Evolutionary conservation across 495 filamentous ascomycete species (phyloP).

Genomic region (Lasiosphaeris hirsuta): DNA sequence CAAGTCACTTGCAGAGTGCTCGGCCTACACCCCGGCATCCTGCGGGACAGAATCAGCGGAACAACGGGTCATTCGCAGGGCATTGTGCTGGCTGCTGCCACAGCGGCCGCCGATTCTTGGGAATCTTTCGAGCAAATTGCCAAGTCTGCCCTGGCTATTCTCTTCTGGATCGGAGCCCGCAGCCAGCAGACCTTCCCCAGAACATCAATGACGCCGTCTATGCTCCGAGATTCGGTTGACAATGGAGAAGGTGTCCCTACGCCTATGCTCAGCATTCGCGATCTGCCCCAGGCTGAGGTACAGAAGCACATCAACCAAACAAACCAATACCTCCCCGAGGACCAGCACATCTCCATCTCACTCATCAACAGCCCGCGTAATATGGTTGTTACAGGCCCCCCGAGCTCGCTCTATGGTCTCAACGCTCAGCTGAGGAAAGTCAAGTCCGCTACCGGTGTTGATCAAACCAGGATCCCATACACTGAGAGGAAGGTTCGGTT

Average conservation of each 20-base stretch:
- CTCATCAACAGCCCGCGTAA: conserved; percentile 95
- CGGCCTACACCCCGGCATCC: conserved; percentile 79
- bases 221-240: conserved; percentile 91
- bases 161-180: conserved; percentile 99
- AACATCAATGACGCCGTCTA: conserved; percentile 86
- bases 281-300: conserved; percentile 77
- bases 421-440: conserved; percentile 92
- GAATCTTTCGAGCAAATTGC: conserved; percentile 78
- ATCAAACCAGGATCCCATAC: conserved; percentile 91
- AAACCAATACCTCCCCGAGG: conserved; percentile 88
- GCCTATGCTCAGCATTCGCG: conserved; percentile 96
- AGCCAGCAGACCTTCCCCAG: conserved; percentile 96
- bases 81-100: conserved; percentile 88
- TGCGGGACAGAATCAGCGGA: conserved; percentile 76
- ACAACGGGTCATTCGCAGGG: conserved; percentile 97
- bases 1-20: conserved; percentile 86
- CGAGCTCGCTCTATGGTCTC: conserved; percentile 90
- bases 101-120: conserved; percentile 84
- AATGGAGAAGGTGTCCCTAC: conserved; percentile 91
- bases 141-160: conserved; percentile 75
- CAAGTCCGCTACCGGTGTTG: conserved; percentile 92
- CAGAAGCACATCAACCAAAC: conserved; percentile 94
- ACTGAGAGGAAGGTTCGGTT: conserved; percentile 95
- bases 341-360: conserved; percentile 91
- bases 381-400: conserved; percentile 93